Conservation (phyloP, 352 stramenopile genomes). For the Discostella stelligera region DNA sequence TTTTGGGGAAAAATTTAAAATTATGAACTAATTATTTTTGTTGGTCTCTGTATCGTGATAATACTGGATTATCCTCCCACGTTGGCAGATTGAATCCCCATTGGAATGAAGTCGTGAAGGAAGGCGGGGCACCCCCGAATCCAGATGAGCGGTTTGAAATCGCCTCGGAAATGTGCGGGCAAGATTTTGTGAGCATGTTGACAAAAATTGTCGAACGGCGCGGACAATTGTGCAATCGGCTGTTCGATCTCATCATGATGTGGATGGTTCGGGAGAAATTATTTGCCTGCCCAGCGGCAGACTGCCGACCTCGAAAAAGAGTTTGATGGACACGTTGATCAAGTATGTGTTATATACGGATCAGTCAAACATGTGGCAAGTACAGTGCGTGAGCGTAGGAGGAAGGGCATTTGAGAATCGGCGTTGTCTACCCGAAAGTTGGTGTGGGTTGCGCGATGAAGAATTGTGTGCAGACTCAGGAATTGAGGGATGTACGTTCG, state of each 20-base stretch:
- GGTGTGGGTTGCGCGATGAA: constrained; percentile 92
- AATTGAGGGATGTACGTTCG: constrained; percentile 94
- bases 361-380: constrained; percentile 90
- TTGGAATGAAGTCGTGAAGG: constrained; percentile 91
- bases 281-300: constrained; percentile 87
- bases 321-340: constrained; percentile 76
- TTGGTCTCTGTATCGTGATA: constrained; percentile 86
- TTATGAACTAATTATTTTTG: too few species aligned
- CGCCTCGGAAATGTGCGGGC: constrained; percentile 91
- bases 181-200: constrained; percentile 92
- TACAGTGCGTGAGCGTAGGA: constrained; percentile 94
- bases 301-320: constrained; percentile 94
- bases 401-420: constrained; percentile 91
- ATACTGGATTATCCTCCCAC: constrained; percentile 79
- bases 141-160: constrained; percentile 90
- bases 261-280: constrained; percentile 91
- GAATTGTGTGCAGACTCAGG: constrained; percentile 87
- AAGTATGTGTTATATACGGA: constrained; percentile 98
- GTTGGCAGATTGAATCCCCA: constrained; percentile 92
- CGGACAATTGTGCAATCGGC: constrained; percentile 91
- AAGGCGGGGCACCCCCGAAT: constrained; percentile 68
- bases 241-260: constrained; percentile 86
- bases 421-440: constrained; percentile 87
- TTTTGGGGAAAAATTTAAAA: too few species aligned
- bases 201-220: constrained; percentile 89